phyloP scores from a whole-genome alignment of 31 red algal species.

The Odonthalia washingtoniensis region DNA sequence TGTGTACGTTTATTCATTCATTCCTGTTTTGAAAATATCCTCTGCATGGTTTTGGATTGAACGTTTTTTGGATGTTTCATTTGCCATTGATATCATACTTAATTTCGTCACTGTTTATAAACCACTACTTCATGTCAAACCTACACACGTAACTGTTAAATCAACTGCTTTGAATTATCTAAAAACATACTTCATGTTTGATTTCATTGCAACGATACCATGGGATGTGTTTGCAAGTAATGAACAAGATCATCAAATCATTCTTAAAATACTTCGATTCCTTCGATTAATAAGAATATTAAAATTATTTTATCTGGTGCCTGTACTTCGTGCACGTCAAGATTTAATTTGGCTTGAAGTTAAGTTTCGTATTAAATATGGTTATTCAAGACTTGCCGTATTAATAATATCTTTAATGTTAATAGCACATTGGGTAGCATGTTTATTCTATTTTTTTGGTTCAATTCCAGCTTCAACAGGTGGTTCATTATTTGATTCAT shows the following conservation, averaged over 20 bases:
- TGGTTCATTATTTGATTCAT: neutral
- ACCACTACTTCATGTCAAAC: neutral
- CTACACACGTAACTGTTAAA: neutral
- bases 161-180: conserved; percentile 27
- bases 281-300: conserved; percentile 63
- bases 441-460: conserved; percentile 82
- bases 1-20: conserved; percentile 75
- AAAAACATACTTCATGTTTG: conserved; percentile 50
- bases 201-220: conserved; percentile 71
- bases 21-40: conserved; percentile 23
- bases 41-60: conserved; percentile 78
- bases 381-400: conserved; percentile 46
- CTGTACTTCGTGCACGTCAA: conserved; percentile 41
- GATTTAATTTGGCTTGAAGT: conserved; percentile 65
- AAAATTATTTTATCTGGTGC: conserved; percentile 64
- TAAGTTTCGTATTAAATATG: conserved; percentile 72
- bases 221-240: conserved; percentile 62
- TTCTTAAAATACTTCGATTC: conserved; percentile 67
- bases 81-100: conserved; percentile 66
- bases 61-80: conserved; percentile 64
- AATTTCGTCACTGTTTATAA: conserved; percentile 64
- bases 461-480: conserved; percentile 5
- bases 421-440: conserved; percentile 77
- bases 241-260: neutral
- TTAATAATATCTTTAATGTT: conserved; percentile 51